Evolutionary conservation across 2,329 filamentous ascomycete genomes (phyloP), one percentile per base, ranked within the genome.

Genomic region (Colletotrichum lindemuthianum): DNA sequence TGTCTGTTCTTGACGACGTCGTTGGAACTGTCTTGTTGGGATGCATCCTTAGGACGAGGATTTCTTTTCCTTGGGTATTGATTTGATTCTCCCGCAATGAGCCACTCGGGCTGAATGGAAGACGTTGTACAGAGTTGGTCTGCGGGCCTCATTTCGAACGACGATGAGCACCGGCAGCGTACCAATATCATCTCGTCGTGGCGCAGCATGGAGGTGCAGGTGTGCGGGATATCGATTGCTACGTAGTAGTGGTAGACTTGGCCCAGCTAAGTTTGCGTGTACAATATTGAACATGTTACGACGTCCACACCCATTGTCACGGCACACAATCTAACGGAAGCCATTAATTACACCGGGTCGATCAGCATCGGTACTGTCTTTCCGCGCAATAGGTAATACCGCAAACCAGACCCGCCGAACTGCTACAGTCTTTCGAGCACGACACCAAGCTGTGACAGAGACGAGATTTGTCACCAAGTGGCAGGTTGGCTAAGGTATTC

Each of bases 21-120:
- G 59, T 61, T 40, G 44, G 59, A 57, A 41, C 50, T 37, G 36
- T 61, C n/a, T 50, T 51, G 45, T 15, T 48, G 45, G 61, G 50
- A 65, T 51, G 41, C 61, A 51, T 61, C 40, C 34, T 34, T 44
- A 45, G 41, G 58, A 45, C 51, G 40, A 54, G 58, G 45, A 45
- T 60, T 37, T 65, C 11, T 37, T 59, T 50, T 64, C 44, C 37
- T 55, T 44, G 45, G 37, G 37, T 51, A 50, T 60, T 24, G 24
- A 47, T 52, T 24, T 39, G 37, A 12, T 47, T 56, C 40, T 49
- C 36, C 24, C 41, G 13, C 11, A 33, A 16, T 37, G 12, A 32
- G 40, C 15, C 53, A n/a, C 48, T 33, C 49, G 13, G 39, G 50
- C 15, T 44, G 45, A 57, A 49, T 9, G 12, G 36, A n/a, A 51